A percentile compares a stretch with the other conserved stretches of the same genome.
phyloP scores from a whole-genome alignment of 2,329 filamentous ascomycete genomes.

The Pseudopithomyces chartarum region DNA sequence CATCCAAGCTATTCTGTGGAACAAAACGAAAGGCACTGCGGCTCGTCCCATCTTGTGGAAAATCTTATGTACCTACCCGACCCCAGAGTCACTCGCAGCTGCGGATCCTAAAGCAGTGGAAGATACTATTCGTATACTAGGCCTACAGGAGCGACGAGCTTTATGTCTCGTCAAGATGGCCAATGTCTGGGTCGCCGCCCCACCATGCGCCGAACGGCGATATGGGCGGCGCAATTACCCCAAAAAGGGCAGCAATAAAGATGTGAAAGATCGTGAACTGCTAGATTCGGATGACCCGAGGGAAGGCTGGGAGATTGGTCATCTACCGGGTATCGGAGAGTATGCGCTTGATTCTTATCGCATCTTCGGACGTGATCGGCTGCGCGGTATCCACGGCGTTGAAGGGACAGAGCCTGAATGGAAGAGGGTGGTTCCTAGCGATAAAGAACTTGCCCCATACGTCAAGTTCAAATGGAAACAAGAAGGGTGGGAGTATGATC shows the following conservation, averaged over 20 bases:
- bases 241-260: conserved; percentile 23
- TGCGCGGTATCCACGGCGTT: conserved; percentile 62
- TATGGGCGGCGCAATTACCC: conserved; percentile 59
- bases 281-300: conserved; percentile 44
- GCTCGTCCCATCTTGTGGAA: conserved; percentile 77
- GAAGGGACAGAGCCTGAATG: conserved; percentile 77
- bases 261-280: conserved; percentile 52
- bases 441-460: conserved; percentile 89
- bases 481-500: conserved; percentile 83
- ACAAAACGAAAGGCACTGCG: conserved; percentile 73
- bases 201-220: conserved; percentile 64
- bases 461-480: conserved; percentile 91
- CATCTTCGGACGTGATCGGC: conserved; percentile 84
- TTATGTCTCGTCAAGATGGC: conserved; percentile 73
- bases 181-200: conserved; percentile 66
- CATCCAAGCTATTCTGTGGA: conserved; percentile 82
- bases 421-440: conserved; percentile 80
- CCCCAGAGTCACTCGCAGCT: conserved; percentile 63
- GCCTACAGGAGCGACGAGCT: conserved; percentile 56
- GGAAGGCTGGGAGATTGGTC: conserved; percentile 79
- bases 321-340: conserved; percentile 72
- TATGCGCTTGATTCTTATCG: conserved; percentile 92
- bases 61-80: conserved; percentile 71
- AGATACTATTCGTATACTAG: conserved; percentile 28
- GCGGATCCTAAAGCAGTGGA: conserved; percentile 25